Percentiles rank a stretch among this genome's conserved stretches.
These are phyloP conservation scores for Hyphochytrium catenoides DNA, from an alignment of 352 stramenopile species.

Conservation along the genomic window DNA sequence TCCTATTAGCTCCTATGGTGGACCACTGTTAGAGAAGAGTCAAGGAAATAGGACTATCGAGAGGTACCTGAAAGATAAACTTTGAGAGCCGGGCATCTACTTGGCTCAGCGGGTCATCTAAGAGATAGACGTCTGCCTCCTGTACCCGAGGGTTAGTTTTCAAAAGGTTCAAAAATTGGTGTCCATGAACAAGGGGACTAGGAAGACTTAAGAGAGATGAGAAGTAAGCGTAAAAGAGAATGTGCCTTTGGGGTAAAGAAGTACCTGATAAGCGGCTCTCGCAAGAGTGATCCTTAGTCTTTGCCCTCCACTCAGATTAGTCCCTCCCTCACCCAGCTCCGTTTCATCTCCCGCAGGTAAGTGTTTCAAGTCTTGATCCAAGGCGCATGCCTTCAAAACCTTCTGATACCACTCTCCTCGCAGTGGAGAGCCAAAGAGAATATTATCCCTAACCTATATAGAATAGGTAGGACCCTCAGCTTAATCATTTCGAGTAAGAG, in stretches of 20 bases:
- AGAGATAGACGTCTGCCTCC: constrained; percentile 29
- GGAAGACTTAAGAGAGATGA: too few species aligned
- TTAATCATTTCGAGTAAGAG: too few species aligned
- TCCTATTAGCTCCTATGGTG: too few species aligned
- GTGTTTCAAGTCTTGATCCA: constrained; percentile 30
- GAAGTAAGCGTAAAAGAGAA: too few species aligned
- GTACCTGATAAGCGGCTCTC: constrained; percentile 50
- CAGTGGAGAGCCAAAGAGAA: constrained; percentile 49
- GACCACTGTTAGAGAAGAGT: too few species aligned
- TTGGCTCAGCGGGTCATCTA: constrained; percentile 63
- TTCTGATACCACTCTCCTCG: constrained; percentile 16
- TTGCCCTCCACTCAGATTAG: constrained; percentile 62
- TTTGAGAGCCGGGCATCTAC: constrained; percentile 21
- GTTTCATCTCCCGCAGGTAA: constrained; percentile 20
- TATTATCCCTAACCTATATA: too few species aligned
- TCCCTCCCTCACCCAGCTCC: constrained; percentile 34
- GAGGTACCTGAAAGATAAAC: constrained; percentile 8
- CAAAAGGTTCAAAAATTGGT: too few species aligned
- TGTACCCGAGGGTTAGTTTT: too few species aligned
- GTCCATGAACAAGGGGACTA: too few species aligned
- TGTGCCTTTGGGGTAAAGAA: too few species aligned
- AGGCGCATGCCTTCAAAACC: constrained; percentile 32
- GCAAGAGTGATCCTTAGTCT: constrained; percentile 50
- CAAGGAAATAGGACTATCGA: too few species aligned
- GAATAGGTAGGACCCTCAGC: too few species aligned